A percentile compares a stretch with the other conserved stretches of the same genome.
Conservation (phyloP, 257 asterid species). For the Salvia hispanica region DNA sequence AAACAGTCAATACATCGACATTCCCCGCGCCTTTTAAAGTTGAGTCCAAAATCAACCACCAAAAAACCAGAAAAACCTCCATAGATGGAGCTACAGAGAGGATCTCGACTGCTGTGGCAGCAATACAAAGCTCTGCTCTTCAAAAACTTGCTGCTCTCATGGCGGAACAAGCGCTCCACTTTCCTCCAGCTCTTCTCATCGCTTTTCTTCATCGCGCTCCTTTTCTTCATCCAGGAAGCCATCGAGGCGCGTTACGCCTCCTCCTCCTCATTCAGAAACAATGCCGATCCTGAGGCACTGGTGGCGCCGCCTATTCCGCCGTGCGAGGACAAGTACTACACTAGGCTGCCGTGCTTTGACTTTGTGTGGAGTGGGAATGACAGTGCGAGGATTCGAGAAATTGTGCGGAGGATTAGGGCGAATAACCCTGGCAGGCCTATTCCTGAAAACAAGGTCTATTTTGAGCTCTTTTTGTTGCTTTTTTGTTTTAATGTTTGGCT, state of each 20-base stretch:
- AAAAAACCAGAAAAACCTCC: too few relatives aligned
- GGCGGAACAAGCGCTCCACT: too few relatives aligned
- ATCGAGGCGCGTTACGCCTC: slow-evolving; percentile 54
- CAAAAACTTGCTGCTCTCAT: too few relatives aligned
- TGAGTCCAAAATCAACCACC: too few relatives aligned
- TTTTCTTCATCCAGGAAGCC: slow-evolving; percentile 74
- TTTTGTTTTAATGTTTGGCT: neutral
- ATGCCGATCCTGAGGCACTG: slow-evolving; percentile 50
- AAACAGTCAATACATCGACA: too few relatives aligned
- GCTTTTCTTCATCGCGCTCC: slow-evolving; percentile 70
- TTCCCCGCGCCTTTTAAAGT: too few relatives aligned
- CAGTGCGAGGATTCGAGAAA: slow-evolving; percentile 52
- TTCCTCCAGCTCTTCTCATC: slow-evolving; percentile 55
- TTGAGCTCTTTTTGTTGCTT: neutral
- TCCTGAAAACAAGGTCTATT: slow-evolving; percentile 55
- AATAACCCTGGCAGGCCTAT: slow-evolving; percentile 81
- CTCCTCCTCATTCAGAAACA: slow-evolving; percentile 50
- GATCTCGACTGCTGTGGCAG: too few relatives aligned
- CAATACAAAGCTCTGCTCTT: too few relatives aligned
- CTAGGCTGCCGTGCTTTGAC: slow-evolving; percentile 71
- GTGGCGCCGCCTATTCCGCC: slow-evolving; percentile 69
- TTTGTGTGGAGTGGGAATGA: slow-evolving; percentile 81
- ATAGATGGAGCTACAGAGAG: too few relatives aligned
- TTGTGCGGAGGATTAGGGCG: slow-evolving; percentile 57
- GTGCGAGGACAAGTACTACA: slow-evolving; percentile 67